Base-by-base conservation (phyloP, 2,329 filamentous ascomycete genomes). In the Pseudopyricularia cyperi region DNA sequence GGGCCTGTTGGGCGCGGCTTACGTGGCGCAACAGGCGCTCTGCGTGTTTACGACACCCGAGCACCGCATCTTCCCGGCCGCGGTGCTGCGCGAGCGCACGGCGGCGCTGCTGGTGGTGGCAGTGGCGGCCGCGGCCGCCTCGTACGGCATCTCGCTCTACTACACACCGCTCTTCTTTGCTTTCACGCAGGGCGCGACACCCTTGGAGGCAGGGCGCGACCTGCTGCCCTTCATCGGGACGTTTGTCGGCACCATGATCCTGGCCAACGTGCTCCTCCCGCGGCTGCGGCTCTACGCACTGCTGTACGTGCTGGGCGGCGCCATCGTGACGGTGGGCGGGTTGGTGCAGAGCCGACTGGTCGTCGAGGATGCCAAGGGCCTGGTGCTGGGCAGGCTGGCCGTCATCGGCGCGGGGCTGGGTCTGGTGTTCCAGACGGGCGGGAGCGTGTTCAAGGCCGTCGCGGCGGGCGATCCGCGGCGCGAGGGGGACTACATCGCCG, bases 11-110 rank as follows among this genome's bases (percentile, higher is more conserved):
- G 60, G 73, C 33, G 56, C 73, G 28, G 55, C 62, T 12, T 80
- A 79, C 58, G 54, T 55, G 2, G 7, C 72, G 0, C 74, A 77
- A 52, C 77, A 82, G 60, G 54, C 54, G 46, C 68, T 70, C 44
- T 60, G 60, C 26, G 56, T 78, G 19, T 61, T 73, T 35, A 79
- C 76, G 0, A 72, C 66, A 0, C 55, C 57, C 0, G 60, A 65
- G 3, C 55, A 65, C 3, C 68, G 76, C 0, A 58, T 74, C 1
- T 71, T 80, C 53, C 75, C 75, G 2, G 9, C 6, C 8, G 12
- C 19, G 39, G 19, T 24, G 19, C 14, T 22, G 11, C 19, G 17
- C 11, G 39, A 44, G 22, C 39, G 19, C 17, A 44, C 19, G 1
- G 17, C 37, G 14, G 37, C 17, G 6, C 19, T 44, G 39, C 9